A percentile compares a stretch with the other conserved stretches of the same genome.
Evolutionary conservation across 352 stramenopile species (phyloP).

Genomic region (Elongisporangium undulatum): DNA sequence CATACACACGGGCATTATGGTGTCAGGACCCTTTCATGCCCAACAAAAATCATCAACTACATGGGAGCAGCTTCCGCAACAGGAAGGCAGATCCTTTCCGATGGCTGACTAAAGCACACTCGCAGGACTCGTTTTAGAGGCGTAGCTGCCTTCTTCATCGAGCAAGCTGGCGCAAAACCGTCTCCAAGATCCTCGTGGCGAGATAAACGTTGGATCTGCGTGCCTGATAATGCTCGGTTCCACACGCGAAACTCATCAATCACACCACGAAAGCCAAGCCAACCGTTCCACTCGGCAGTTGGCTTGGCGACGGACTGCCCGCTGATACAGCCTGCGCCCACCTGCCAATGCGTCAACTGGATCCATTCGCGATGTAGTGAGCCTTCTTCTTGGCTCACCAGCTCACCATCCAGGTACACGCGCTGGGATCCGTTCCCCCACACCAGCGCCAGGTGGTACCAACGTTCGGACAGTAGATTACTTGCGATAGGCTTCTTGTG

Average conservation of each 20-base stretch:
- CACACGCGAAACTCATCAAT: conserved; percentile 16
- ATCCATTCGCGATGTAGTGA: conserved; percentile 10
- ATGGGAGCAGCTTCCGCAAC: too few relatives aligned
- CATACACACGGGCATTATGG: too few relatives aligned
- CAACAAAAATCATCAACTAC: too few relatives aligned
- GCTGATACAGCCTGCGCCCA: background rate
- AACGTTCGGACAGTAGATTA: conserved; percentile 4
- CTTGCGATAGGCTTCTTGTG: conserved; percentile 7
- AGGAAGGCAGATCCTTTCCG: too few relatives aligned
- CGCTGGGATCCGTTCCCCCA: conserved; percentile 4
- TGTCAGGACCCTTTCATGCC: too few relatives aligned
- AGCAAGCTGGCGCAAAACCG: too few relatives aligned
- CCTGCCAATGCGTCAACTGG: conserved; percentile 5
- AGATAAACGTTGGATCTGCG: too few relatives aligned
- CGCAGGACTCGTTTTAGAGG: too few relatives aligned
- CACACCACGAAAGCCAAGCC: conserved; percentile 16
- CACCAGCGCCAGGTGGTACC: conserved; percentile 17
- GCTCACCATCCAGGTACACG: conserved; percentile 13
- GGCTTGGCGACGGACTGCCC: conserved; percentile 1
- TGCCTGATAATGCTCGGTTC: conserved; percentile 1
- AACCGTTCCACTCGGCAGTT: conserved; percentile 8
- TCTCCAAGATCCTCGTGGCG: too few relatives aligned
- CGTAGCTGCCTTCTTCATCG: too few relatives aligned
- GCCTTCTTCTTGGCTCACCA: conserved; percentile 7
- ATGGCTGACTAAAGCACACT: too few relatives aligned